Base-by-base conservation (phyloP, 225 moss, liverwort and hornwort genomes). In the Marchantia paleacea region DNA sequence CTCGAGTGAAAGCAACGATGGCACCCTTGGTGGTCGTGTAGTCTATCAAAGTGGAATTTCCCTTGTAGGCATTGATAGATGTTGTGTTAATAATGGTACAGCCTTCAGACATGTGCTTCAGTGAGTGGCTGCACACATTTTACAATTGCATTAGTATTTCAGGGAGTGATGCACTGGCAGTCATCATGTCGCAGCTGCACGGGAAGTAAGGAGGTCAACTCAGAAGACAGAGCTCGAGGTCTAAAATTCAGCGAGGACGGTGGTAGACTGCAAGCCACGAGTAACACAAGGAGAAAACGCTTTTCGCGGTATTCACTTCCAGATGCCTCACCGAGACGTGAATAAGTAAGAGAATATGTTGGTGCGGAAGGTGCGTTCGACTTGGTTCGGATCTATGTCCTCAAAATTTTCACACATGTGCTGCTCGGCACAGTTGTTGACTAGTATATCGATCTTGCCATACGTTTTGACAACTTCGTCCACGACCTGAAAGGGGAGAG, bases 21-120 rank as follows among this genome's bases (percentile, higher is more conserved):
- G 96, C 96, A 70, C 96, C 96, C 79, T 96, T 94, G 25, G 94
- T 94, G 10, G 96, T 79, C n/a, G 94, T 94, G 70, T 96, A 96
- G 81, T 96, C 92, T 73, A 96, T 69, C 48, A 96, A 86, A 0
- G 86, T 71, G 0, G 91, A 80, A 29, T 94, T 96, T 0, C 96
- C 96, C 77, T 92, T 96, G 73, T 91, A 94, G 7, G 96, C 96
- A 78, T 90, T 94, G 50, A 96, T 81, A 0, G 94, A 94, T 19
- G 94, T 91, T 12, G 94, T 87, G 72, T 91, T 91, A 8, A 96
- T 89, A 47, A 96, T 92, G 47, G 80, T 12, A 47, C 90, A 87
- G 25, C 94, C 96, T 86, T 96, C 94, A 16, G 83, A 86, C 92
- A 96, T 94, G 28, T 94, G 91, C 31, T 87, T 91, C 61, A 94